Evolutionary conservation across 306 rosid species (phyloP).

Genomic region (Rubus parviflorus): DNA sequence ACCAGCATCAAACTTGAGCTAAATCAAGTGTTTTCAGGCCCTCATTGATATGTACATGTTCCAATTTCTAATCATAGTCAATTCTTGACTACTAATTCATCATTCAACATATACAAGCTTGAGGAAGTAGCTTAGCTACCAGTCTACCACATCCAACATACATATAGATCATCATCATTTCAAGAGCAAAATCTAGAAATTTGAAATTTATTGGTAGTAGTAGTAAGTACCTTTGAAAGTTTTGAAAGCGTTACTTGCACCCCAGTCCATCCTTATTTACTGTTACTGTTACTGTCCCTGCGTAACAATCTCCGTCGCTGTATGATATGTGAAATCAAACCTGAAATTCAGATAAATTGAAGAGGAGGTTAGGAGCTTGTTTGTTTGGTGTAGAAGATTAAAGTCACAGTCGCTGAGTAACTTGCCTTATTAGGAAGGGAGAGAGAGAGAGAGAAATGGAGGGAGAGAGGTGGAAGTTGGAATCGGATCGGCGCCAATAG

Average conservation of each 20-base stretch:
- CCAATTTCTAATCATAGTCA: too few species aligned
- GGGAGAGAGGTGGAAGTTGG: slow-evolving; percentile 19
- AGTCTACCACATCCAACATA: too few species aligned
- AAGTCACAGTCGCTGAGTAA: background rate
- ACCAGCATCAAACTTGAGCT: too few species aligned
- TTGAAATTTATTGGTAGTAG: background rate
- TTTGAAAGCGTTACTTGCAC: slow-evolving; percentile 50
- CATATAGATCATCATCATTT: background rate
- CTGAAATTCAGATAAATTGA: slow-evolving; percentile 28
- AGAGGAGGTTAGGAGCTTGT: background rate
- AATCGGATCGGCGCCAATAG: slow-evolving; percentile 33
- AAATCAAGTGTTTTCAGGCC: too few species aligned
- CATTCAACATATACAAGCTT: too few species aligned
- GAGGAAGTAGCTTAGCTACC: too few species aligned
- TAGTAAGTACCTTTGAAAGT: slow-evolving; percentile 60
- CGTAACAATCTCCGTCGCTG: slow-evolving; percentile 29
- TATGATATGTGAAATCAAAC: background rate
- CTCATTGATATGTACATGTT: too few species aligned
- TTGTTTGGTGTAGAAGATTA: background rate
- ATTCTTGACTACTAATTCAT: too few species aligned
- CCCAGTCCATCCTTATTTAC: slow-evolving; percentile 74
- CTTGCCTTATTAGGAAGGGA: background rate
- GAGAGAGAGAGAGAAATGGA: slow-evolving; percentile 8
- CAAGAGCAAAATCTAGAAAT: background rate
- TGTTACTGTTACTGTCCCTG: slow-evolving; percentile 34